These are phyloP conservation scores for Syzygium syzygioides DNA, from an alignment of 441 rosid species.

Conservation along the genomic window DNA sequence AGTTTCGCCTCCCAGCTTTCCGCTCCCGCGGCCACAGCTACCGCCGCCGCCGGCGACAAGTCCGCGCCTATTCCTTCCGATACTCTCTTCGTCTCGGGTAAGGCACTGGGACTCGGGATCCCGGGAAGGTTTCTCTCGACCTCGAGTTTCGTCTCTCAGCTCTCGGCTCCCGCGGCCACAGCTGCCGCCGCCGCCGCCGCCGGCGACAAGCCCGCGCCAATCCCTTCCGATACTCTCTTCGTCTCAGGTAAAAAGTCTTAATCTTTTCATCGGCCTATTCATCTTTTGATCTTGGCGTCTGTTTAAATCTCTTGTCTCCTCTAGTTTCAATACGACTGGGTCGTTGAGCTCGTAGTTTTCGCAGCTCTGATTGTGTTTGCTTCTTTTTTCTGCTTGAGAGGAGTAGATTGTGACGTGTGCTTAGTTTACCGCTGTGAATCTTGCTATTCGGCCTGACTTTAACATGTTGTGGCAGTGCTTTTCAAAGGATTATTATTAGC, in stretches of 20 bases:
- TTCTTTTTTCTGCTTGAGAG: background rate
- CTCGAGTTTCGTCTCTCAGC: background rate
- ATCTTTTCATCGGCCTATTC: background rate
- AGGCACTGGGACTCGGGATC: too few species aligned
- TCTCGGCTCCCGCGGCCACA: background rate
- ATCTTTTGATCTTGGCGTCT: background rate
- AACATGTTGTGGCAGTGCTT: accelerated
- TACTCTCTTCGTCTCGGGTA: conserved; percentile 8
- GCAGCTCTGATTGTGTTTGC: background rate
- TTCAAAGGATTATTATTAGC: background rate
- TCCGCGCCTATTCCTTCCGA: conserved; percentile 3
- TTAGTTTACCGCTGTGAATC: background rate
- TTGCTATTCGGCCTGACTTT: background rate
- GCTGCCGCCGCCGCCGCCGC: background rate
- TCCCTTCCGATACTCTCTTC: conserved; percentile 14
- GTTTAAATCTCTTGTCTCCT: background rate
- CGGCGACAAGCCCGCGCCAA: conserved; percentile 8
- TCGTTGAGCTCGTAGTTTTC: background rate
- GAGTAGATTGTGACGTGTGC: background rate
- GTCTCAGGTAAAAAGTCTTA: conserved; percentile 3
- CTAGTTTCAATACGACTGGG: background rate
- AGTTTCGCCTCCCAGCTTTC: background rate
- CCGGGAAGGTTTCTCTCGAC: background rate
- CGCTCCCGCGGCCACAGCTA: background rate
- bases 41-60: background rate